Conservation (phyloP, 1,284 basidiomycete species). For the Leccinum subspadiceum region DNA sequence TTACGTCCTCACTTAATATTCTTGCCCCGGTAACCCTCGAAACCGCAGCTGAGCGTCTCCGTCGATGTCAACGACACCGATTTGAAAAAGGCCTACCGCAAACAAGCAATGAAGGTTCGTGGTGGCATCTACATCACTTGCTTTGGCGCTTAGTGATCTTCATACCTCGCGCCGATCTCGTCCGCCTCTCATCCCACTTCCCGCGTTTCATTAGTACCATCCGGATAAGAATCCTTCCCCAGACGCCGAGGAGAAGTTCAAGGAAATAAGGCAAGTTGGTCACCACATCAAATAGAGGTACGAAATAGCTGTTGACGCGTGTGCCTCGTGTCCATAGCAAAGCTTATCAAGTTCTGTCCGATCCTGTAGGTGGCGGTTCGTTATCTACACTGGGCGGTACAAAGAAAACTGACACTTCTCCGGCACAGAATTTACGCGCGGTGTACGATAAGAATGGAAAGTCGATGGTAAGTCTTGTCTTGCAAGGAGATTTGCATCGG, state of each 20-base stretch:
- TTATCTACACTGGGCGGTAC: constrained; percentile 8
- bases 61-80: constrained; percentile 64
- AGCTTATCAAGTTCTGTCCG: constrained; percentile 87
- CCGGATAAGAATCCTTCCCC: constrained; percentile 90
- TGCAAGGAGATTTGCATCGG: constrained; percentile 6
- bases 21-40: not conserved
- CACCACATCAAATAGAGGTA: constrained; percentile 12
- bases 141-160: not conserved
- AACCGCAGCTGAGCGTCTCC: constrained; percentile 44
- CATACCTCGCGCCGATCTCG: not conserved
- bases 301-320: constrained; percentile 25
- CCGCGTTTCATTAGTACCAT: constrained; percentile 63
- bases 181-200: not conserved
- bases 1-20: constrained; percentile 3
- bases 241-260: constrained; percentile 91
- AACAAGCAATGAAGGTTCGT: constrained; percentile 88
- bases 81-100: constrained; percentile 95
- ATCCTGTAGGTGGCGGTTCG: constrained; percentile 55
- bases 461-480: constrained; percentile 57
- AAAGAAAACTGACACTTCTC: constrained; percentile 21
- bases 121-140: not conserved
- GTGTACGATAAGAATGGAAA: constrained; percentile 97
- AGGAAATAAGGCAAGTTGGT: constrained; percentile 77
- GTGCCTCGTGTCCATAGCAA: constrained; percentile 53
- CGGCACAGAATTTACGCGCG: constrained; percentile 71